Base-by-base conservation (phyloP, 1,139 yeast genomes). In the Sporopachydermia cereana region DNA sequence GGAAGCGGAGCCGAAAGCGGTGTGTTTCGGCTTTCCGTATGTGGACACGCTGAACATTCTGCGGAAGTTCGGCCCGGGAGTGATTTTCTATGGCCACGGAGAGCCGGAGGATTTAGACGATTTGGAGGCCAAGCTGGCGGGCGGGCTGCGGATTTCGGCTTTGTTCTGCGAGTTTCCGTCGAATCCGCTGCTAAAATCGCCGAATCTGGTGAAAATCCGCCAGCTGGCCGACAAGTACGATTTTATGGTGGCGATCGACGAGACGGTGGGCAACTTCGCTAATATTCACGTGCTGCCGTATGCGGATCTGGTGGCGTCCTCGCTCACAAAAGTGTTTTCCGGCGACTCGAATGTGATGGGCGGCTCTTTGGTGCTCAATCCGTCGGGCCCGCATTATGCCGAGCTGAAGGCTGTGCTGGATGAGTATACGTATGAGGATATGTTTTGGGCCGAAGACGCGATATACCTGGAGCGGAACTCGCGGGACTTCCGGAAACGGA, bases 341-440 rank as follows among this genome's bases (percentile, higher is more conserved):
- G 97, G 97, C 17, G 96, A 86, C 59, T 82, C 95, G 42, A 88
- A 89, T 57, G 96, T 91, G 45, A 84, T 89, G 89, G 96, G 91
- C 0, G 98, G 98, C 3, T 80, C 93, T 14, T 63, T 89, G 50
- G 80, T 88, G 9, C 64, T 91, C 53, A 91, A 89, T 57, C 84
- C 91, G 4, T 57, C 68, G 12, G 72, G 91, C 14, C 66, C 63
- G 41, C 65, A 64, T 50, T 86, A 84, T 61, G 46, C 53, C 0
- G 53, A 54, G 39, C 72, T 89, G 46, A 79, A 81, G 57, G 51
- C 61, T 23, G 73, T 73, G 50, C 69, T 81, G 56, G 58, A 72
- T 49, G 66, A 67, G 3, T 66, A 69, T 41, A 77, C 67, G 53
- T 93, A 82, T 57, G 83, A 75, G 53, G 96, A 89, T 57, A 63